phyloP scores from a whole-genome alignment of 2,329 filamentous ascomycete species.

The Hypoxylon sp. region DNA sequence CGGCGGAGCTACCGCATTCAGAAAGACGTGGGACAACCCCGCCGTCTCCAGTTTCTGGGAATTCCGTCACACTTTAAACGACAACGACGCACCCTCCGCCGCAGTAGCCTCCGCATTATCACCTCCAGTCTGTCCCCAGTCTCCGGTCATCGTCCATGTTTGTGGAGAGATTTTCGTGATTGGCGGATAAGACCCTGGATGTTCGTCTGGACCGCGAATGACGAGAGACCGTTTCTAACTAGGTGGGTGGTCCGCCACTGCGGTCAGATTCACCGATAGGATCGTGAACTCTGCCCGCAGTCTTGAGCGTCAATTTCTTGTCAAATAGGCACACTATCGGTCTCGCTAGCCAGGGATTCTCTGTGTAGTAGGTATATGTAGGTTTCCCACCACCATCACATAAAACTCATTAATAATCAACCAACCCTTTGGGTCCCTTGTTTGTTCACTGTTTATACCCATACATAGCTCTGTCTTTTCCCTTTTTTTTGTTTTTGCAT shows the following conservation, averaged over 20 bases:
- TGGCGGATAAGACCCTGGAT: slow-evolving; percentile 29
- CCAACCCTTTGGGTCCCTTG: too few relatives aligned
- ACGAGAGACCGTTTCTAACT: slow-evolving; percentile 11
- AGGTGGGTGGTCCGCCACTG: slow-evolving; percentile 1
- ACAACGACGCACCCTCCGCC: neutral
- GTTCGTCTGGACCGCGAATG: slow-evolving; percentile 9
- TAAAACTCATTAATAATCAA: slow-evolving; percentile 9
- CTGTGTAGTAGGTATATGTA: neutral
- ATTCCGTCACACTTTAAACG: neutral
- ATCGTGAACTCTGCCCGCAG: slow-evolving; percentile 31
- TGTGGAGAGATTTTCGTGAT: slow-evolving; percentile 26
- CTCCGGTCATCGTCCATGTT: slow-evolving; percentile 23
- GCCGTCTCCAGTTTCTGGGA: neutral
- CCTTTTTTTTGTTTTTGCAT: neutral
- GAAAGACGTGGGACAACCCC: neutral
- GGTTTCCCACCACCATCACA: slow-evolving; percentile 9
- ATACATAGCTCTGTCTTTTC: too few relatives aligned
- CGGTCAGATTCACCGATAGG: slow-evolving; percentile 25
- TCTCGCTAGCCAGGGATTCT: neutral
- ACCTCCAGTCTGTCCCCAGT: neutral
- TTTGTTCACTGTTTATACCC: too few relatives aligned
- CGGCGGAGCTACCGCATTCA: slow-evolving; percentile 21
- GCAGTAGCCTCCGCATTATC: slow-evolving; percentile 4
- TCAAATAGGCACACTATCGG: slow-evolving; percentile 8
- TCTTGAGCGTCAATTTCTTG: slow-evolving; percentile 21